Evolutionary conservation across 345 rosid genomes (phyloP), one percentile per base, ranked within the genome.

Genomic region (Limnanthes douglasii): DNA sequence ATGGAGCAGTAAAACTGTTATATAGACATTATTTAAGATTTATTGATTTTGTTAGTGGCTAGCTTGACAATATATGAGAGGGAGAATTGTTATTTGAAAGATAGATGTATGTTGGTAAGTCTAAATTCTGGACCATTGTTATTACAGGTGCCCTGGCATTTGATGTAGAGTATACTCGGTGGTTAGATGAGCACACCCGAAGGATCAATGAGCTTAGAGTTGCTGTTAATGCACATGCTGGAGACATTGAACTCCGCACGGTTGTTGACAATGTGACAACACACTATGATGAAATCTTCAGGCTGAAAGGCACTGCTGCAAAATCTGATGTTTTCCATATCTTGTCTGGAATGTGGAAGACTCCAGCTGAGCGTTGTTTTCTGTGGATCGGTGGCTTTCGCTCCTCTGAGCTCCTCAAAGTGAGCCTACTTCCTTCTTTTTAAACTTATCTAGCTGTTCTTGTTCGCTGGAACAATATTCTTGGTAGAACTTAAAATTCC

Each of bases 311-410:
- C 36, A 37, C 46, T 35, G 96, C 96, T 30, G 83, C 96, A 40
- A 86, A 86, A 45, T 77, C 77, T 37, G 96, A 86, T 64, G 79
- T 77, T 57, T 86, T 86, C 76, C 96, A 86, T 54, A 62, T 86
- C 41, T 53, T 86, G 53, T 86, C 96, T 8, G 96, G 96, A 39
- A 81, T 81, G 94, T 86, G 96, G 96, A 81, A 77, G 62, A 86
- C 94, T 44, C 96, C 96, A 13, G 96, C 90, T 21, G 96, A 86
- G 66, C 62, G 94, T 38, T 86, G 94, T 63, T 86, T 81, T 59
- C 44, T 86, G 68, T 86, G 96, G 96, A 66, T 86, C 42, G 96
- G 96, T 36, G 96, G 96, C 26, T 86, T 81, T 51, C 96, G 96
- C 18, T 72, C 96, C 22, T 86, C 94, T 2, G 94, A 86, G 57